These are phyloP conservation scores for Thelonectria blattea DNA, from an alignment of 2,329 filamentous ascomycete genomes.

Conservation along the genomic window DNA sequence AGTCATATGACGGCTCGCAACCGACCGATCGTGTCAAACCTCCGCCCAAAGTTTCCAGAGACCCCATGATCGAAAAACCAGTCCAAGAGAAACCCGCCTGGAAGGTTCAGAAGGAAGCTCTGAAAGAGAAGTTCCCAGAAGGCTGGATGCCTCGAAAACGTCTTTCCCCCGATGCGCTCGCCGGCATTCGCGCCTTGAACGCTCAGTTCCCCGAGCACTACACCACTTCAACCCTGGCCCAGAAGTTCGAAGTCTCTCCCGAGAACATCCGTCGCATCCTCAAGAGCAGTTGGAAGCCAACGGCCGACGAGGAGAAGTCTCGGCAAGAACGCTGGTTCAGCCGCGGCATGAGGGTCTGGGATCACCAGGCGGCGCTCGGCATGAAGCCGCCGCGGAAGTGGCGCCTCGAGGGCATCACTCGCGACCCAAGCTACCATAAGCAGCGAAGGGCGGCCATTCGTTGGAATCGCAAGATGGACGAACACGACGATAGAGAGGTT, in stretches of 20 bases:
- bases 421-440: slow-evolving; percentile 51
- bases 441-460: slow-evolving; percentile 39
- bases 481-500: slow-evolving; percentile 37
- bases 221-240: slow-evolving; percentile 73
- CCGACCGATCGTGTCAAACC: not conserved
- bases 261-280: slow-evolving; percentile 90
- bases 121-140: slow-evolving; percentile 79
- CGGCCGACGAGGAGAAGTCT: slow-evolving; percentile 61
- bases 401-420: slow-evolving; percentile 60
- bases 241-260: slow-evolving; percentile 83
- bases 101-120: slow-evolving; percentile 76
- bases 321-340: slow-evolving; percentile 67
- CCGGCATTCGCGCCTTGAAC: slow-evolving; percentile 87
- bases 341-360: slow-evolving; percentile 66
- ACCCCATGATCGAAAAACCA: slow-evolving; percentile 23
- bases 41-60: slow-evolving; percentile 18
- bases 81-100: slow-evolving; percentile 59
- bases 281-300: slow-evolving; percentile 75
- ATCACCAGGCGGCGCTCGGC: slow-evolving; percentile 63
- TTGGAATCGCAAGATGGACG: slow-evolving; percentile 40
- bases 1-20: not conserved
- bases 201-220: slow-evolving; percentile 77
- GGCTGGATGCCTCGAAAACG: slow-evolving; percentile 85
- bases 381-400: slow-evolving; percentile 66
- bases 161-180: slow-evolving; percentile 88